These are phyloP conservation scores for Monilinia polystroma DNA, from an alignment of 2,329 filamentous ascomycete species.

Conservation along the genomic window DNA sequence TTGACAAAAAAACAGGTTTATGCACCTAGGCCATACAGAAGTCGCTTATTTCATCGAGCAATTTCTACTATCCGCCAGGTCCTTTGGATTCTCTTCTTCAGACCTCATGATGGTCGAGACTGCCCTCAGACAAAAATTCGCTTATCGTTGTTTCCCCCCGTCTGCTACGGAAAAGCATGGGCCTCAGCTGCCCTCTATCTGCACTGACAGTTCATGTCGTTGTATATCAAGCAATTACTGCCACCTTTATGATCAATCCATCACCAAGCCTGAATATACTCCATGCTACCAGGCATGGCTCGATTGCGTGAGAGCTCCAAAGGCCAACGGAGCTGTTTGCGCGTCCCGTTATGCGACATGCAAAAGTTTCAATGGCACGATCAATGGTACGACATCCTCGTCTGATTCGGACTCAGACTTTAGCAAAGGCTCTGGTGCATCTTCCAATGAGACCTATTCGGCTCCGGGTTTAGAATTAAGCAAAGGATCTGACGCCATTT, in stretches of 20 bases:
- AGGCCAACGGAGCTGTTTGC: neutral
- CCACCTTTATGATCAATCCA: slow-evolving; percentile 43
- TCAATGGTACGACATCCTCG: neutral
- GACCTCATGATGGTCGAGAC: slow-evolving; percentile 52
- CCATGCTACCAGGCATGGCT: neutral
- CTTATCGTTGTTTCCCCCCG: slow-evolving; percentile 49
- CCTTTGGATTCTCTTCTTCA: slow-evolving; percentile 56
- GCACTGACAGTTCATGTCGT: slow-evolving; percentile 52
- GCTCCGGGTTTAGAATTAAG: too few species aligned
- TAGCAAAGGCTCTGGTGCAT: neutral
- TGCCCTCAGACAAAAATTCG: slow-evolving; percentile 52
- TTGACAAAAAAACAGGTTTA: slow-evolving; percentile 45
- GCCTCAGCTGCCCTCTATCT: slow-evolving; percentile 55
- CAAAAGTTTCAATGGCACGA: neutral
- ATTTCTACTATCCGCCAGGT: slow-evolving; percentile 55
- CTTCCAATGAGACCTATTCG: neutral
- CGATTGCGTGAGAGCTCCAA: neutral
- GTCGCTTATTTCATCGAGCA: slow-evolving; percentile 60
- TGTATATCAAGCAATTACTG: slow-evolving; percentile 49
- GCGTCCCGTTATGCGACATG: neutral
- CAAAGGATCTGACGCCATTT: too few species aligned
- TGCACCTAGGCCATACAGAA: slow-evolving; percentile 53
- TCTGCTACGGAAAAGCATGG: slow-evolving; percentile 48
- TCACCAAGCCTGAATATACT: slow-evolving; percentile 20
- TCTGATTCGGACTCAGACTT: neutral